phyloP scores from a whole-genome alignment of 2,329 filamentous ascomycete genomes.

The Epichloe coenophiala region DNA sequence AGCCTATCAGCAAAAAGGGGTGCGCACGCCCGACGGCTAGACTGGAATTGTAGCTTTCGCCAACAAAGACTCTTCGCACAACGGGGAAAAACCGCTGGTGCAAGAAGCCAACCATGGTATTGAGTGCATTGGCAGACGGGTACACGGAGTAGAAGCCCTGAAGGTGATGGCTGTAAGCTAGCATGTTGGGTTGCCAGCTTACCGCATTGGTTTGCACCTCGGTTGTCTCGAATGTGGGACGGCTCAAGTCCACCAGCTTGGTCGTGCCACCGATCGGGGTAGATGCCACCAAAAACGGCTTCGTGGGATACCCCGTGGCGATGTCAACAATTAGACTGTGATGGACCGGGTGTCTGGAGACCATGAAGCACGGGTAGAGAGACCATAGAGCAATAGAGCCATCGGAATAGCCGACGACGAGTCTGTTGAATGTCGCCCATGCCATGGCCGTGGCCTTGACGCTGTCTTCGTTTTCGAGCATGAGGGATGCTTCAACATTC shows the following conservation, averaged over 20 bases:
- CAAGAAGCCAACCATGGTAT: slow-evolving; percentile 38
- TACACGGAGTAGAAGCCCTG: slow-evolving; percentile 39
- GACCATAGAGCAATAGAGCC: slow-evolving; percentile 45
- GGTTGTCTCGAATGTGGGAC: slow-evolving; percentile 38
- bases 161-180: slow-evolving; percentile 42
- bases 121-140: slow-evolving; percentile 38
- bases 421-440: slow-evolving; percentile 41
- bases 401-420: slow-evolving; percentile 42
- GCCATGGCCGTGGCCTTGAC: slow-evolving; percentile 38
- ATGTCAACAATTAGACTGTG: slow-evolving; percentile 41
- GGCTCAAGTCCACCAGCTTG: slow-evolving; percentile 38
- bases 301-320: slow-evolving; percentile 40
- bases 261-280: slow-evolving; percentile 39
- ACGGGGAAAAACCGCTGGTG: slow-evolving; percentile 39
- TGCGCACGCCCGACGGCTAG: slow-evolving; percentile 36
- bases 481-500: slow-evolving; percentile 22
- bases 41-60: slow-evolving; percentile 36
- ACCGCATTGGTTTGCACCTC: slow-evolving; percentile 38
- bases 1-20: slow-evolving; percentile 39
- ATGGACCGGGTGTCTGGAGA: slow-evolving; percentile 40
- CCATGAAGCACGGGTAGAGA: slow-evolving; percentile 31
- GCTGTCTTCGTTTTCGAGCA: slow-evolving; percentile 31
- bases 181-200: slow-evolving; percentile 37
- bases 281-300: slow-evolving; percentile 42
- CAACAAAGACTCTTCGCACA: slow-evolving; percentile 36